Percentiles rank a stretch among this genome's conserved stretches.
phyloP scores from a whole-genome alignment of 768 basidiomycete species.

The Boletus tomentosulus region DNA sequence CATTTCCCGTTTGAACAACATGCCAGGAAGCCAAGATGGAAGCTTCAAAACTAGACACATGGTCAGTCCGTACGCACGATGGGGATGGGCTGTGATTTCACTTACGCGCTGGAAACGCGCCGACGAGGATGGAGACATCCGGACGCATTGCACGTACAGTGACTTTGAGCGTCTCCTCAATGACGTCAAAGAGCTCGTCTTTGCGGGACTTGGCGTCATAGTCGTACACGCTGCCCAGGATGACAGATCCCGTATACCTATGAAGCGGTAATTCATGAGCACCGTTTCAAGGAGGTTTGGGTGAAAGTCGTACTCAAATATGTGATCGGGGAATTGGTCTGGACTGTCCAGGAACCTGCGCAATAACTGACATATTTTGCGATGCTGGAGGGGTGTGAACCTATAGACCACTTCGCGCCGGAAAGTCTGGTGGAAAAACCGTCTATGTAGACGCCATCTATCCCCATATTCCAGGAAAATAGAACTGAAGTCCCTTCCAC shows the following conservation, averaged over 20 bases:
- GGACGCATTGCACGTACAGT: constrained; percentile 12
- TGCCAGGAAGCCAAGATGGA: constrained; percentile 23
- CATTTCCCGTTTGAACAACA: constrained; percentile 23
- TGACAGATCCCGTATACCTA: constrained; percentile 20
- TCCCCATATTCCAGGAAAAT: constrained; percentile 30
- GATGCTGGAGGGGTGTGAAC: constrained; percentile 29
- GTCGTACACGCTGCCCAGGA: constrained; percentile 21
- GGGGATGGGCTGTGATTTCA: neutral
- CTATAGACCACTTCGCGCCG: constrained; percentile 18
- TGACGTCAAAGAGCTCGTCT: constrained; percentile 13
- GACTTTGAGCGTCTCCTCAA: constrained; percentile 5
- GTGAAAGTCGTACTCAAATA: constrained; percentile 28
- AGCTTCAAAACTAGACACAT: constrained; percentile 13
- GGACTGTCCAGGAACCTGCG: constrained; percentile 31
- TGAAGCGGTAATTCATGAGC: neutral
- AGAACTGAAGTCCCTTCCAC: constrained; percentile 21
- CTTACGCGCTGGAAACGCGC: constrained; percentile 17
- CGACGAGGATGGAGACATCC: constrained; percentile 15
- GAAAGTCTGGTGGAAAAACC: constrained; percentile 27
- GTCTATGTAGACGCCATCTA: constrained; percentile 31
- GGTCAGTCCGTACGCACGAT: neutral
- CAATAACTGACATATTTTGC: constrained; percentile 30
- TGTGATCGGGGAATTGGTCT: constrained; percentile 30
- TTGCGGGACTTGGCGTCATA: constrained; percentile 9
- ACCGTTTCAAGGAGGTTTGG: neutral